Percentiles rank a stretch among this genome's conserved stretches.
phyloP scores from a whole-genome alignment of 305 asterid species.

The Solanum hybrid region DNA sequence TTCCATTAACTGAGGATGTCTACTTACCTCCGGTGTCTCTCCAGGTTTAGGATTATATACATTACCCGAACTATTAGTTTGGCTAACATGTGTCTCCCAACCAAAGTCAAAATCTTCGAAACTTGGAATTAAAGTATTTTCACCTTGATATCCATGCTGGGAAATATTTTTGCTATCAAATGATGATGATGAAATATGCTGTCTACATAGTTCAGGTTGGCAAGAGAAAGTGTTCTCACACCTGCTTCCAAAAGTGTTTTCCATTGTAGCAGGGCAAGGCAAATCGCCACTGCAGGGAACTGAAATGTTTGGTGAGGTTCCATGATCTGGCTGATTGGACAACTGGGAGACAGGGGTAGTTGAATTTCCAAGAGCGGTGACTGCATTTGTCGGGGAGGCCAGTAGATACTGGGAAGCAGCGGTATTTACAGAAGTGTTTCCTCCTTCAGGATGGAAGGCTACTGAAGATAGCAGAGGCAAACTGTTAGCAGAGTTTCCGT shows the following conservation, averaged over 20 bases:
- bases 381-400: constrained; percentile 12
- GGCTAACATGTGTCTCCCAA: constrained; percentile 16
- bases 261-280: background rate
- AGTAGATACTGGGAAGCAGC: constrained; percentile 19
- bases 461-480: constrained; percentile 13
- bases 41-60: constrained; percentile 20
- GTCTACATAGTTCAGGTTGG: constrained; percentile 21
- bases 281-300: background rate
- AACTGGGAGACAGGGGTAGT: background rate
- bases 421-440: constrained; percentile 5
- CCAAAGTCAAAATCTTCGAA: constrained; percentile 18
- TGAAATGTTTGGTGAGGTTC: background rate
- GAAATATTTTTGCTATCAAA: constrained; percentile 12
- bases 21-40: constrained; percentile 3
- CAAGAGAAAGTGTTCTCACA: constrained; percentile 7
- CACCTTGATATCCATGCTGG: constrained; percentile 25
- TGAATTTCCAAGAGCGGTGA: constrained; percentile 15
- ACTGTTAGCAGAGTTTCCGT: constrained; percentile 13
- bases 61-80: background rate
- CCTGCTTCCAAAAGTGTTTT: background rate
- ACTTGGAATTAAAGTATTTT: constrained; percentile 16
- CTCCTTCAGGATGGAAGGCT: constrained; percentile 13
- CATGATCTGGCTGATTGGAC: background rate
- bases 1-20: constrained; percentile 18
- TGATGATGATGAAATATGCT: constrained; percentile 8